Conservation (phyloP, 164 flowering plant species). For the Pachysandra terminalis region DNA sequence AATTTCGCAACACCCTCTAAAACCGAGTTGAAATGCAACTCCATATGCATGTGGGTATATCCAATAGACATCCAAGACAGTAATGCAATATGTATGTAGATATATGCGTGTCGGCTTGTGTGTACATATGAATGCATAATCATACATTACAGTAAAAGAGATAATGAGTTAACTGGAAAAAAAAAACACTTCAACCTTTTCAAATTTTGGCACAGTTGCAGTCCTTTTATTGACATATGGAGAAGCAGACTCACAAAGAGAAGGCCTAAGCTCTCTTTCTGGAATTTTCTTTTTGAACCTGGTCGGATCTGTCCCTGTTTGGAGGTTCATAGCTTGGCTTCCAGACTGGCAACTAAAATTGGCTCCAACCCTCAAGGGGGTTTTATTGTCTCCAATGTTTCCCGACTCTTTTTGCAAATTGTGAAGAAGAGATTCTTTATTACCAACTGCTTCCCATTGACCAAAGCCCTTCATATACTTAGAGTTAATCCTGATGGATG, state of each 20-base stretch:
- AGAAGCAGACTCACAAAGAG: slow-evolving; percentile 27
- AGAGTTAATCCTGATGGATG: slow-evolving; percentile 5
- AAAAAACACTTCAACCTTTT: slow-evolving; percentile 26
- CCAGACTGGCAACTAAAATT: slow-evolving; percentile 13
- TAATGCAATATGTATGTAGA: too few species aligned
- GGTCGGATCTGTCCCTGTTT: slow-evolving; percentile 15
- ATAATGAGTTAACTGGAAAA: background rate
- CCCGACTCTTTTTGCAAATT: slow-evolving; percentile 23
- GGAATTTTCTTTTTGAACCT: slow-evolving; percentile 18
- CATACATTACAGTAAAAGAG: too few species aligned
- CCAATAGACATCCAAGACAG: slow-evolving; percentile 7
- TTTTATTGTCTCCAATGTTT: slow-evolving; percentile 7
- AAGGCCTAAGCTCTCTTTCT: slow-evolving; percentile 9
- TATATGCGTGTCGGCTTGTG: too few species aligned
- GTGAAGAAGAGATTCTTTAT: slow-evolving; percentile 10
- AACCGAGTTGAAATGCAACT: background rate
- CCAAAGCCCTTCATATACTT: background rate
- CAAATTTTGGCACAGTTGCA: slow-evolving; percentile 14
- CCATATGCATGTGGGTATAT: background rate
- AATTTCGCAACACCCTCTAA: background rate
- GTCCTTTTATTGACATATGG: slow-evolving; percentile 14
- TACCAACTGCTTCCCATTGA: slow-evolving; percentile 11
- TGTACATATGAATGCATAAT: background rate
- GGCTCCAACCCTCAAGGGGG: slow-evolving; percentile 18
- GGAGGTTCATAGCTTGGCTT: slow-evolving; percentile 19